Percentiles rank a stretch among this genome's conserved stretches.
Conservation (phyloP, 1,139 yeast genomes). For the Geotrichum phurueaensis region DNA sequence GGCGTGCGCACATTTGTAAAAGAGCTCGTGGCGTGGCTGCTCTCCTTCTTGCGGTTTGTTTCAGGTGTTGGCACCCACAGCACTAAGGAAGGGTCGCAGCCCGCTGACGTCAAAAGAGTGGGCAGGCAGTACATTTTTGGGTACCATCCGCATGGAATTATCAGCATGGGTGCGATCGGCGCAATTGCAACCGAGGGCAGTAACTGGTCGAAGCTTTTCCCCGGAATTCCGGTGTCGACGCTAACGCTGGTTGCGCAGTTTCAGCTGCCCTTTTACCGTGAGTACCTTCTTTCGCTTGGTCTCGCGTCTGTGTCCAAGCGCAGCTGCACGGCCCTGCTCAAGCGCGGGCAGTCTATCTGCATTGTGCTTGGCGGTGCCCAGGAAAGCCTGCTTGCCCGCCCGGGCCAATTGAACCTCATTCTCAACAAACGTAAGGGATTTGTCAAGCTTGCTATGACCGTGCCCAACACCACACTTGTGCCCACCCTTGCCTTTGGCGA, state of each 20-base stretch:
- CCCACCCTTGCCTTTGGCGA: slow-evolving; percentile 94
- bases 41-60: background rate
- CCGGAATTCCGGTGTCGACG: slow-evolving; percentile 74
- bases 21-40: slow-evolving; percentile 3
- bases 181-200: slow-evolving; percentile 78
- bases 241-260: slow-evolving; percentile 82
- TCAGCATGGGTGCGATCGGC: slow-evolving; percentile 88
- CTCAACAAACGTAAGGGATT: slow-evolving; percentile 80
- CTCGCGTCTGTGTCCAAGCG: slow-evolving; percentile 76
- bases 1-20: background rate
- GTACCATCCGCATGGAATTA: slow-evolving; percentile 95
- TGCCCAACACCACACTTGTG: slow-evolving; percentile 71
- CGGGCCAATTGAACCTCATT: slow-evolving; percentile 57
- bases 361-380: slow-evolving; percentile 95
- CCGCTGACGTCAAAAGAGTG: slow-evolving; percentile 17
- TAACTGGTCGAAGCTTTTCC: slow-evolving; percentile 60
- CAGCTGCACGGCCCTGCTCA: slow-evolving; percentile 61
- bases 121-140: slow-evolving; percentile 71
- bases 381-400: slow-evolving; percentile 70
- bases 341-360: slow-evolving; percentile 63
- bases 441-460: slow-evolving; percentile 74
- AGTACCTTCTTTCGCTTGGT: slow-evolving; percentile 75
- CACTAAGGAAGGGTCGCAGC: background rate
- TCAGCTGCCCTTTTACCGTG: slow-evolving; percentile 80
- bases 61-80: background rate